Conservation (phyloP, 768 basidiomycete genomes). For the Tephrocybe sp. region DNA sequence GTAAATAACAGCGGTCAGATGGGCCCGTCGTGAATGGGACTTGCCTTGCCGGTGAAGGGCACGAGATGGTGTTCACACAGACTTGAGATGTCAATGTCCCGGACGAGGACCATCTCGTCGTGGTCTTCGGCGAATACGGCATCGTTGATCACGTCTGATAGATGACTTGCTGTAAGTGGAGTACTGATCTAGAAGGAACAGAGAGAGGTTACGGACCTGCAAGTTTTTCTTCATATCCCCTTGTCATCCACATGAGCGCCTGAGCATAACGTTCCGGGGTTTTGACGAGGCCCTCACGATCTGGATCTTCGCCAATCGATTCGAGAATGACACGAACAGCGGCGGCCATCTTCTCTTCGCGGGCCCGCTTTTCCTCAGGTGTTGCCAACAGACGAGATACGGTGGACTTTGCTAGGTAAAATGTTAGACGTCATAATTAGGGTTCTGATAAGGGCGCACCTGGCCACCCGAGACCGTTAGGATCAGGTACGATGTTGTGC, state of each 20-base stretch:
- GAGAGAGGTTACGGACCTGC: conserved; percentile 53
- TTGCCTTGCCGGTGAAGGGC: conserved; percentile 94
- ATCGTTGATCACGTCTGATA: conserved; percentile 93
- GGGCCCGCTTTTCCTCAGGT: conserved; percentile 64
- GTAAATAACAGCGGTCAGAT: conserved; percentile 11
- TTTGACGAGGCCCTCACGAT: conserved; percentile 86
- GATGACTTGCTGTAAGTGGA: conserved; percentile 13
- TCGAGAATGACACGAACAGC: conserved; percentile 93
- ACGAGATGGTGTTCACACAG: conserved; percentile 99
- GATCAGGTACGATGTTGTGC: conserved; percentile 45
- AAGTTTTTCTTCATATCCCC: conserved; percentile 95
- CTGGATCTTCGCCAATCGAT: conserved; percentile 97
- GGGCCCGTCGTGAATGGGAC: conserved; percentile 24
- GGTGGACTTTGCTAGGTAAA: conserved; percentile 79
- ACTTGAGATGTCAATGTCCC: conserved; percentile 96
- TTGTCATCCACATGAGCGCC: conserved; percentile 98
- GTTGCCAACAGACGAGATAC: conserved; percentile 82
- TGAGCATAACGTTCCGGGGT: conserved; percentile 97
- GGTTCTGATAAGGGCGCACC: conserved; percentile 43
- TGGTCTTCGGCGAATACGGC: conserved; percentile 98
- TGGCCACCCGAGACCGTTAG: conserved; percentile 91
- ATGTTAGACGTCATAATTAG: conserved; percentile 2
- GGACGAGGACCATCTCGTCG: conserved; percentile 98
- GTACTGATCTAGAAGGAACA: conserved; percentile 13
- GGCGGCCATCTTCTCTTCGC: conserved; percentile 74